A percentile compares a stretch with the other conserved stretches of the same genome.
Evolutionary conservation across 2,329 filamentous ascomycete species (phyloP).

Genomic region (Colletotrichum lini): DNA sequence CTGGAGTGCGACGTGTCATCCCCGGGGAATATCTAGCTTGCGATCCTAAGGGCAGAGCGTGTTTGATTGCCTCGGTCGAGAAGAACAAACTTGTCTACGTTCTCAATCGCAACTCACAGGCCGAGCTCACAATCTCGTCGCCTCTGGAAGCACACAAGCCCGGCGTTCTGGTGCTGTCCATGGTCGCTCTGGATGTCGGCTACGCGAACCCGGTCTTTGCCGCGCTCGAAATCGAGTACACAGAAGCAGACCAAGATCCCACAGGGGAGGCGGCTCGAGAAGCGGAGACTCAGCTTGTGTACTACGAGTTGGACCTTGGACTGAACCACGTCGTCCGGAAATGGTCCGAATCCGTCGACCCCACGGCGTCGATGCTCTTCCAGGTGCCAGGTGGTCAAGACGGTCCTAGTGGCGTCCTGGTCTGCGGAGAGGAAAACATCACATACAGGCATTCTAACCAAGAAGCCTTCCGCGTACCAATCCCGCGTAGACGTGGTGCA

Average conservation of each 20-base stretch:
- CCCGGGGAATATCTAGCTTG: conserved; percentile 96
- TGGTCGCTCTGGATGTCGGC: conserved; percentile 92
- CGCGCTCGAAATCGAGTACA: conserved; percentile 93
- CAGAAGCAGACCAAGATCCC: conserved; percentile 90
- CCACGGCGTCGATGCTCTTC: conserved; percentile 90
- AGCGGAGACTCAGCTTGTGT: conserved; percentile 91
- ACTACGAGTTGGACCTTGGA: conserved; percentile 97
- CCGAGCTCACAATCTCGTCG: conserved; percentile 96
- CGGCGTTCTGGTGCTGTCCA: conserved; percentile 88
- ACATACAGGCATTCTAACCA: conserved; percentile 98
- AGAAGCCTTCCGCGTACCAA: conserved; percentile 87
- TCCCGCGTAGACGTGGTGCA: conserved; percentile 87
- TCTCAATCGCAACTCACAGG: conserved; percentile 93
- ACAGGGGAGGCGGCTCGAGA: conserved; percentile 86
- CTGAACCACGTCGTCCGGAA: conserved; percentile 97
- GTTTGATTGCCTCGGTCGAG: conserved; percentile 92
- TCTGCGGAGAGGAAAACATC: conserved; percentile 94
- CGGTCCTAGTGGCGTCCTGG: conserved; percentile 93
- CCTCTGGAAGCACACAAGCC: conserved; percentile 96
- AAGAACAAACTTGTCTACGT: conserved; percentile 99
- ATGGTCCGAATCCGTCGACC: conserved; percentile 95
- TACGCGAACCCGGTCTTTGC: conserved; percentile 99
- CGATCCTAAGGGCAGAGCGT: conserved; percentile 95
- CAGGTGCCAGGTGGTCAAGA: conserved; percentile 95
- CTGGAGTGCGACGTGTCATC: conserved; percentile 91